Evolutionary conservation across 768 basidiomycete genomes (phyloP).

Genomic region (Lepiota venenata): DNA sequence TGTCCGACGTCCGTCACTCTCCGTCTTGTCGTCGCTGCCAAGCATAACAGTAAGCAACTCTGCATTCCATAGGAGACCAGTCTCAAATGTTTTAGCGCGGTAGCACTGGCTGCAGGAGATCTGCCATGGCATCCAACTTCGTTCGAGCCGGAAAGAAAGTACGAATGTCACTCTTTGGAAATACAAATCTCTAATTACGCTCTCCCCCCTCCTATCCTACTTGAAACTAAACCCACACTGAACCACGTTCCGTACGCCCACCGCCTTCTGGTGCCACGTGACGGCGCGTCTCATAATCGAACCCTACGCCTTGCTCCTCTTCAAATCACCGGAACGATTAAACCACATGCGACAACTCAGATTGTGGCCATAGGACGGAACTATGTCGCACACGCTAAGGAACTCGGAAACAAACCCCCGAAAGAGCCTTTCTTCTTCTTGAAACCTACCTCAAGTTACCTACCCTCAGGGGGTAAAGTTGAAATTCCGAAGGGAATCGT

Average conservation of each 20-base stretch:
- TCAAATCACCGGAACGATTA: too few relatives aligned
- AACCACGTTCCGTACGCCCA: background rate
- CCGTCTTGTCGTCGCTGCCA: background rate
- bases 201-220: background rate
- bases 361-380: slow-evolving; percentile 97
- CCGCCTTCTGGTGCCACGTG: background rate
- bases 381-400: slow-evolving; percentile 88
- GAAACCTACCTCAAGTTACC: slow-evolving; percentile 91
- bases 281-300: background rate
- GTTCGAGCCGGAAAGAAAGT: slow-evolving; percentile 37
- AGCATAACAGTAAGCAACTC: background rate
- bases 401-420: slow-evolving; percentile 84
- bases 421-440: slow-evolving; percentile 98
- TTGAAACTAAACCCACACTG: background rate
- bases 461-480: slow-evolving; percentile 70
- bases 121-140: slow-evolving; percentile 28
- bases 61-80: too few relatives aligned
- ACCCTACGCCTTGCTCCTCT: background rate
- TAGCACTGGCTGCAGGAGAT: too few relatives aligned
- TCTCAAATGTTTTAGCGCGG: too few relatives aligned
- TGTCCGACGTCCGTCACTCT: too few relatives aligned
- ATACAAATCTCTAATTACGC: background rate
- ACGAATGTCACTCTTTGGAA: background rate
- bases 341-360: slow-evolving; percentile 29
- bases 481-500: slow-evolving; percentile 84